Conservation (phyloP, 192 early-diverging fungal genomes). For the Obelidium mucronatum region DNA sequence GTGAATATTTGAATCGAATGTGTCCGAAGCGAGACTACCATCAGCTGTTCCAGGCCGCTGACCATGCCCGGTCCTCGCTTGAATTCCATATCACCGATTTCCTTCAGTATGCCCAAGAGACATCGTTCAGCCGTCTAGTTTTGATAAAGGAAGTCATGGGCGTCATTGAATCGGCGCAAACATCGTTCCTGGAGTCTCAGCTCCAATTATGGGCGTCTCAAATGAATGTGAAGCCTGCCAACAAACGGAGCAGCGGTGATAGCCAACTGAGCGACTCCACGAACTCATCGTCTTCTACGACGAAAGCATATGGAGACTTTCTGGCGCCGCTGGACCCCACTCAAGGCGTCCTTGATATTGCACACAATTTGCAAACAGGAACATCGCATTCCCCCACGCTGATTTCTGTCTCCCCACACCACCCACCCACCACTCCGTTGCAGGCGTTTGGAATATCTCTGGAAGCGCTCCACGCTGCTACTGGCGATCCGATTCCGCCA, state of each 20-base stretch:
- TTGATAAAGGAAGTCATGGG: slow-evolving; percentile 36
- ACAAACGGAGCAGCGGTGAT: no score
- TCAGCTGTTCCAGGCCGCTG: slow-evolving; percentile 30
- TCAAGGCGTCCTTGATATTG: slow-evolving; percentile 31
- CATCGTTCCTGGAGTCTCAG: slow-evolving; percentile 22
- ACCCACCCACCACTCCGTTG: slow-evolving; percentile 14
- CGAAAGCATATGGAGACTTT: neutral
- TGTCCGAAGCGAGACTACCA: slow-evolving; percentile 31
- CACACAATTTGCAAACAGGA: slow-evolving; percentile 38
- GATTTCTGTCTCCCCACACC: neutral
- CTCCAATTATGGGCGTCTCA: slow-evolving; percentile 3
- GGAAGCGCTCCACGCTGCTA: slow-evolving; percentile 35
- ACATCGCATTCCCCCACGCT: slow-evolving; percentile 29
- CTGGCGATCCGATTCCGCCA: slow-evolving; percentile 35
- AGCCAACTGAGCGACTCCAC: no score
- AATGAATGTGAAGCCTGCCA: neutral
- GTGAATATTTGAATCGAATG: neutral
- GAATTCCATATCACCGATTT: slow-evolving; percentile 53
- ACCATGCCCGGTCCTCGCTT: slow-evolving; percentile 46
- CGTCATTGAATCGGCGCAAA: slow-evolving; percentile 24
- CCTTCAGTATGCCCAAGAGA: slow-evolving; percentile 42
- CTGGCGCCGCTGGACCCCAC: slow-evolving; percentile 20
- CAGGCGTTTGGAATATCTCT: slow-evolving; percentile 47
- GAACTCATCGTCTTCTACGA: no score
- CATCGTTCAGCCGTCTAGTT: slow-evolving; percentile 31